phyloP scores from a whole-genome alignment of 257 asterid species.

The Forsythia suspensa region DNA sequence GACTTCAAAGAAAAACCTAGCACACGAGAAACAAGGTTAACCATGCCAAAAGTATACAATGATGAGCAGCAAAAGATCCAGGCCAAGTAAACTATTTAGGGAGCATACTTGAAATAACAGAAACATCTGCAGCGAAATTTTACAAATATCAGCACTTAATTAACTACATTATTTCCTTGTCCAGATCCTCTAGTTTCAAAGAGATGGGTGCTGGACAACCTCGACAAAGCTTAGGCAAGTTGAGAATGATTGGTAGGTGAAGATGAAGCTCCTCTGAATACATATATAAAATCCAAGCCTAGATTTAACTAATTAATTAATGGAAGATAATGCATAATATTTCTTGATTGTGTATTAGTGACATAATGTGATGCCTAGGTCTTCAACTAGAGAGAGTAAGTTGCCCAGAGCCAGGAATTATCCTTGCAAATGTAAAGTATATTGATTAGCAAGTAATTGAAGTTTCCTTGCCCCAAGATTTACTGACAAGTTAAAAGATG shows the following conservation, averaged over 20 bases:
- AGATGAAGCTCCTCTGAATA: neutral
- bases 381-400: neutral
- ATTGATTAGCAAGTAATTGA: neutral
- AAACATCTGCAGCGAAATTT: neutral
- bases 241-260: neutral
- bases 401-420: neutral
- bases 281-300: neutral
- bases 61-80: neutral
- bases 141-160: neutral
- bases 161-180: neutral
- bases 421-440: neutral
- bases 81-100: neutral
- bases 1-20: constrained; percentile 45
- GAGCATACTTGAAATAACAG: neutral
- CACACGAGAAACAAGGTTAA: constrained; percentile 8
- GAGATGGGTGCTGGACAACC: neutral
- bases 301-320: neutral
- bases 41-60: constrained; percentile 3
- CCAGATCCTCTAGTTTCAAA: neutral
- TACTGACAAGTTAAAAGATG: neutral
- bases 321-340: neutral
- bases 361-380: neutral
- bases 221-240: neutral
- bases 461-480: neutral
- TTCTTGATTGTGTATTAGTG: neutral